phyloP scores from a whole-genome alignment of 225 moss, liverwort and hornwort species.

The Sphagnum contortum region DNA sequence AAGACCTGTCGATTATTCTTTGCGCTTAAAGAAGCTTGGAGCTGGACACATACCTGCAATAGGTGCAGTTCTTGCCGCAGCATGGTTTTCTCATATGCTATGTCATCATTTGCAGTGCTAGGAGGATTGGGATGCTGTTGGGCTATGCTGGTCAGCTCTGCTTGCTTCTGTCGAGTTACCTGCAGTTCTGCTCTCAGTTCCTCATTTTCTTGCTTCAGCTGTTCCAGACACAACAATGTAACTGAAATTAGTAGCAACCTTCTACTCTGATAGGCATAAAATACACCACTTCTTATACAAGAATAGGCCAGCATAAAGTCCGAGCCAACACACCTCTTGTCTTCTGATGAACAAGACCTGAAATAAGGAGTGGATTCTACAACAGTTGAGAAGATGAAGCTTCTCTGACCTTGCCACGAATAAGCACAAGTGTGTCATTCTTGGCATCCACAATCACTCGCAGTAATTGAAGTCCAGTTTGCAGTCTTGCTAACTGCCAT shows the following conservation, averaged over 20 bases:
- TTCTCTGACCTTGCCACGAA: conserved; percentile 75
- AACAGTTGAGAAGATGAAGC: not conserved
- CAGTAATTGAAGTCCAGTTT: conserved; percentile 55
- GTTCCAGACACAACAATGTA: not conserved
- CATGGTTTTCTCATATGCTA: conserved; percentile 65
- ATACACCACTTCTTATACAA: too few relatives aligned
- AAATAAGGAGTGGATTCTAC: too few relatives aligned
- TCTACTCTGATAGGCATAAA: too few relatives aligned
- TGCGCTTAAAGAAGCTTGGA: not conserved
- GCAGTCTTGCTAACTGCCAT: conserved; percentile 70
- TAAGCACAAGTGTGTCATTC: conserved; percentile 89
- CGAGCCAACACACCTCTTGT: too few relatives aligned
- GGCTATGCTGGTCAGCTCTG: conserved; percentile 16
- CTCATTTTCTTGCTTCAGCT: conserved; percentile 99
- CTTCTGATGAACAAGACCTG: too few relatives aligned
- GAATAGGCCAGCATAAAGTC: too few relatives aligned
- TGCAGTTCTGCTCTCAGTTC: conserved; percentile 61
- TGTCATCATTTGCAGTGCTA: conserved; percentile 20
- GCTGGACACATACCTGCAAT: conserved; percentile 50
- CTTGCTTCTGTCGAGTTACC: conserved; percentile 33
- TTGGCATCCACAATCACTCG: conserved; percentile 95
- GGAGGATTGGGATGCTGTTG: conserved; percentile 6
- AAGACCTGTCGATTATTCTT: too few relatives aligned
- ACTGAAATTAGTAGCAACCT: too few relatives aligned
- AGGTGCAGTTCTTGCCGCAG: conserved; percentile 73